These are phyloP conservation scores for Phytophthora sp. DNA, from an alignment of 352 stramenopile species.

Conservation along the genomic window DNA sequence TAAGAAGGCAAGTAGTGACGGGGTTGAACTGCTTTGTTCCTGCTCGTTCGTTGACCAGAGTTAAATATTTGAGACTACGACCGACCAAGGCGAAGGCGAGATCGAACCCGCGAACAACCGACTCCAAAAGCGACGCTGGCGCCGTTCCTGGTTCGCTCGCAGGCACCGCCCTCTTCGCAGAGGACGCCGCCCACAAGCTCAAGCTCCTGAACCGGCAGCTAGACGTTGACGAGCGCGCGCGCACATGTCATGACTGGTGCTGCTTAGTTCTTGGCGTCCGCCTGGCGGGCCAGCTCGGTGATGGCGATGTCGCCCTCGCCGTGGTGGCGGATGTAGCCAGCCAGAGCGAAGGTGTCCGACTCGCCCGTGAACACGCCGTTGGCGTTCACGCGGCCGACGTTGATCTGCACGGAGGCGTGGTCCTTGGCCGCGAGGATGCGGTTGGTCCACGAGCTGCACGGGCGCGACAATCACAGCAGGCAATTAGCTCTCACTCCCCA, in stretches of 20 bases:
- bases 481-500: constrained; percentile 1
- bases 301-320: constrained; percentile 95
- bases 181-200: neutral
- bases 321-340: constrained; percentile 97
- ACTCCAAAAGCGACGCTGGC: constrained; percentile 31
- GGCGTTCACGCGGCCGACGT: constrained; percentile 97
- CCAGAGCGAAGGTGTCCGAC: constrained; percentile 94
- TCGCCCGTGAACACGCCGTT: constrained; percentile 97
- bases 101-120: constrained; percentile 36
- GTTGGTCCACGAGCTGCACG: constrained; percentile 97
- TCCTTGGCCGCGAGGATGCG: constrained; percentile 98
- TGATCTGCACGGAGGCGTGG: constrained; percentile 98
- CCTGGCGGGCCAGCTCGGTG: constrained; percentile 78
- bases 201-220: constrained; percentile 11
- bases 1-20: constrained; percentile 4
- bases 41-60: constrained; percentile 33
- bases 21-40: constrained; percentile 39
- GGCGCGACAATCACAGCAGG: neutral
- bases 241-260: constrained; percentile 1
- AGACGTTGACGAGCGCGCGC: constrained; percentile 18
- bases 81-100: constrained; percentile 29
- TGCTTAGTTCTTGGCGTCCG: constrained; percentile 83
- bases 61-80: constrained; percentile 39
- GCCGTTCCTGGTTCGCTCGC: constrained; percentile 7
- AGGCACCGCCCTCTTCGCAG: neutral